A percentile compares a stretch with the other conserved stretches of the same genome.
phyloP scores from a whole-genome alignment of 2,329 filamentous ascomycete genomes.

The Dendryphion nanum region DNA sequence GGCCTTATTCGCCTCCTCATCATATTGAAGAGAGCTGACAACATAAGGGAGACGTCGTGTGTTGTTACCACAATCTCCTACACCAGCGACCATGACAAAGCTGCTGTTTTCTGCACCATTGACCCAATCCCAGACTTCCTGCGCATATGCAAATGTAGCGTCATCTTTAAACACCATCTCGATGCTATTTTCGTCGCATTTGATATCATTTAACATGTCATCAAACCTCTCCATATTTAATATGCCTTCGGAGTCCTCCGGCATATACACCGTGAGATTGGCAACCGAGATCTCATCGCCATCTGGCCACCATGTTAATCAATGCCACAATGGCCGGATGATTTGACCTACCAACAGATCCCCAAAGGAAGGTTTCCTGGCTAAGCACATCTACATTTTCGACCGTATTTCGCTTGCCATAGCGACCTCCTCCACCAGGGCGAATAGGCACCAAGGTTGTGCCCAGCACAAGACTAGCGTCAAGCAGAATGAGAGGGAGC shows the following conservation, averaged over 20 bases:
- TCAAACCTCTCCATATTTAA: conserved; percentile 21
- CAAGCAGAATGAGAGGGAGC: conserved; percentile 10
- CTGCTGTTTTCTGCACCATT: conserved; percentile 21
- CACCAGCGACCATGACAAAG: conserved; percentile 19
- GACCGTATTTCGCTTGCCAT: conserved; percentile 7
- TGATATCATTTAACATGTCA: conserved; percentile 13
- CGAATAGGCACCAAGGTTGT: conserved; percentile 14
- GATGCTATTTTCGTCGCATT: conserved; percentile 12
- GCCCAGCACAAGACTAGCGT: conserved; percentile 3
- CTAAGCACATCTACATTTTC: conserved; percentile 11
- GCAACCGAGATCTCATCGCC: conserved; percentile 7
- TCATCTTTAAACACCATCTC: conserved; percentile 18
- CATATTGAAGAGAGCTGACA: conserved; percentile 12
- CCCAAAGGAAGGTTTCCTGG: conserved; percentile 18
- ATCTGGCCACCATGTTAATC: not conserved
- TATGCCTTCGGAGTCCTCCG: conserved; percentile 16
- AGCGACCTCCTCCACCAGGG: conserved; percentile 4
- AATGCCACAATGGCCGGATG: not conserved
- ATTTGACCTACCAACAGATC: conserved; percentile 9
- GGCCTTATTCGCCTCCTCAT: conserved; percentile 15
- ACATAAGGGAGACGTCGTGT: conserved; percentile 11
- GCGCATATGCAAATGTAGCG: conserved; percentile 10
- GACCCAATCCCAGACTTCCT: conserved; percentile 16
- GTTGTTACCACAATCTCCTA: conserved; percentile 18
- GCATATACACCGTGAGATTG: conserved; percentile 16